Base-by-base conservation (phyloP, 306 rosid species). In the Quercus ilex region DNA sequence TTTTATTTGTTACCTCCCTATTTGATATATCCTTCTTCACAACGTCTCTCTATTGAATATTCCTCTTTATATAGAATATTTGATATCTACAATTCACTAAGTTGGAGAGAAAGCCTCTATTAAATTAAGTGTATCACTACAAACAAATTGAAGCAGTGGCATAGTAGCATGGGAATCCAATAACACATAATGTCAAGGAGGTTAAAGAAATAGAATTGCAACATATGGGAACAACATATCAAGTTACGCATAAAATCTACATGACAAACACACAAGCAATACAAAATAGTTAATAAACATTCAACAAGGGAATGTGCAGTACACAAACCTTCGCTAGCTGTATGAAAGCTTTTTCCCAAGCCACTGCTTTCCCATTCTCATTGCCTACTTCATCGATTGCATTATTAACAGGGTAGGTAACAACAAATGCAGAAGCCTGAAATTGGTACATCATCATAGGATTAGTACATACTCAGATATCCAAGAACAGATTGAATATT, bases 301-400 rank as follows among this genome's bases (percentile, higher is more conserved):
- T 49, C 25, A 51, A 55, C 78, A 79, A 82, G 33, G 35, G 55
- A 72, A 73, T 43, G 59, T 78, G 59, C 68, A 86, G 62, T 46
- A 59, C 77, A 65, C 83, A 87, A 82, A 94, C 98, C 98, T 94
- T 90, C 7, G 89, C 97, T 78, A 94, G 77, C 82, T 85, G 85
- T 63, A 94, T 83, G 83, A 94, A 94, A 87, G 92, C 97, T 83
- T 87, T 87, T 80, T 94, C 98, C 98, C 98, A 94, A 57, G 91
- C 86, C 49, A 90, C 71, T 80, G 97, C 97, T 84, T 86, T 88
- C 76, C 90, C 95, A 78, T 94, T 94, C 83, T 81, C 97, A 85
- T 89, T 85, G 79, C 98, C 97, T 72, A 85, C 87, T 83, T 82
- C 85, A 43, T 85, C 84, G n/a, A 92, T 73, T 69, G 92, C 98